phyloP scores from a whole-genome alignment of 768 basidiomycete genomes.

The Hemileccinum impolitum region DNA sequence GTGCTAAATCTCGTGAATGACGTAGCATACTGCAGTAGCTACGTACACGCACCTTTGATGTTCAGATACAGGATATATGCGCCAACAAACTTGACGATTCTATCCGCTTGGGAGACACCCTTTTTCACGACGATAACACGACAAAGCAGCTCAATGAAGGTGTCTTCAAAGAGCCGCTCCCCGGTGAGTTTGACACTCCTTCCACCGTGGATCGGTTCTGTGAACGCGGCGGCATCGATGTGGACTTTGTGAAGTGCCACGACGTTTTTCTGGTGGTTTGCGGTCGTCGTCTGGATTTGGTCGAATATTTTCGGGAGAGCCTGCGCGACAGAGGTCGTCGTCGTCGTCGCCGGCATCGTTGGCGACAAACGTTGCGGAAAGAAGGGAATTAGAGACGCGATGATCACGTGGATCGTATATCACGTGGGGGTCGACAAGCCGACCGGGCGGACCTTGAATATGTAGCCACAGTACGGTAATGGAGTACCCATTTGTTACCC shows the following conservation, averaged over 20 bases:
- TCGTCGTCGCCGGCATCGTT: conserved; percentile 16
- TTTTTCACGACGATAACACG: conserved; percentile 74
- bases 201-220: conserved; percentile 48
- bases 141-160: conserved; percentile 56
- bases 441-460: too few relatives aligned
- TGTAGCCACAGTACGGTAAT: too few relatives aligned
- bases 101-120: conserved; percentile 70
- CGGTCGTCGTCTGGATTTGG: conserved; percentile 67
- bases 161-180: conserved; percentile 71
- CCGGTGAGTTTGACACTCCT: conserved; percentile 58
- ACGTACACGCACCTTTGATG: conserved; percentile 57
- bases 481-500: too few relatives aligned
- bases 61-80: conserved; percentile 74
- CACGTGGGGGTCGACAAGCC: too few relatives aligned
- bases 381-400: background rate
- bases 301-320: conserved; percentile 59
- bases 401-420: conserved; percentile 16
- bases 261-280: conserved; percentile 89
- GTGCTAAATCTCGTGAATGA: conserved; percentile 26
- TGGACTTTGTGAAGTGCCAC: conserved; percentile 82
- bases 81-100: conserved; percentile 77
- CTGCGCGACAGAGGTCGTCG: conserved; percentile 6
- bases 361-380: background rate
- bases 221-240: conserved; percentile 52
- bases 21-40: background rate